Percentiles rank a stretch among this genome's conserved stretches.
Evolutionary conservation across 495 filamentous ascomycete species (phyloP).

Genomic region (Polyplosphaeria fusca): DNA sequence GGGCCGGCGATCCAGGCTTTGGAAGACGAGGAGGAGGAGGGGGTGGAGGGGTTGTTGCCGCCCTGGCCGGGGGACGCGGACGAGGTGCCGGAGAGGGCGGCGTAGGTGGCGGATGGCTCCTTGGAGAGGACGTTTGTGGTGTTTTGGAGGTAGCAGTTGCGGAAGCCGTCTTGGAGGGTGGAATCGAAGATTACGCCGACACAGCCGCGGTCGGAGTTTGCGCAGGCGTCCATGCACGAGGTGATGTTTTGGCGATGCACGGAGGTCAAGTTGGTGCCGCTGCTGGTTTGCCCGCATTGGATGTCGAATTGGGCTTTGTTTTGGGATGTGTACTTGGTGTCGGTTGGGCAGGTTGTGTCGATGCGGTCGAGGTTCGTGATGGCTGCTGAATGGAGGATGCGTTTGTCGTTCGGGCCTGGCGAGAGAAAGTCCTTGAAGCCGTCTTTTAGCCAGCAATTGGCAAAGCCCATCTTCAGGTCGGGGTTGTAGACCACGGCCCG

Average conservation of each 20-base stretch:
- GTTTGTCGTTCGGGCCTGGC: background rate
- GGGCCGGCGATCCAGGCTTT: conserved; percentile 31
- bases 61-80: background rate
- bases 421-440: conserved; percentile 1
- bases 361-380: conserved; percentile 10
- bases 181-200: conserved; percentile 21
- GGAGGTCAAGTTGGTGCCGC: conserved; percentile 13
- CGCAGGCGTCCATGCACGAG: conserved; percentile 20
- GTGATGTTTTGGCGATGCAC: conserved; percentile 16
- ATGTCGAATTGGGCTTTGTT: conserved; percentile 15
- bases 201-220: conserved; percentile 11
- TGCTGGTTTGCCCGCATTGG: conserved; percentile 20
- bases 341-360: conserved; percentile 16
- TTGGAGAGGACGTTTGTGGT: conserved; percentile 11
- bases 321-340: background rate
- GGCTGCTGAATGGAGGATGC: conserved; percentile 12
- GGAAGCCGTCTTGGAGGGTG: conserved; percentile 13
- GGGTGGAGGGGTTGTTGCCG: background rate
- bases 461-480: conserved; percentile 12
- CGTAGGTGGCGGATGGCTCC: conserved; percentile 12
- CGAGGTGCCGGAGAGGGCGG: conserved; percentile 10
- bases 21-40: background rate
- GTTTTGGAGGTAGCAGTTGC: conserved; percentile 30
- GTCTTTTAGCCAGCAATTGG: conserved; percentile 26
- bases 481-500: conserved; percentile 15